phyloP scores from a whole-genome alignment of 176 grass and related monocot genomes.

The Panicum miliaceum region DNA sequence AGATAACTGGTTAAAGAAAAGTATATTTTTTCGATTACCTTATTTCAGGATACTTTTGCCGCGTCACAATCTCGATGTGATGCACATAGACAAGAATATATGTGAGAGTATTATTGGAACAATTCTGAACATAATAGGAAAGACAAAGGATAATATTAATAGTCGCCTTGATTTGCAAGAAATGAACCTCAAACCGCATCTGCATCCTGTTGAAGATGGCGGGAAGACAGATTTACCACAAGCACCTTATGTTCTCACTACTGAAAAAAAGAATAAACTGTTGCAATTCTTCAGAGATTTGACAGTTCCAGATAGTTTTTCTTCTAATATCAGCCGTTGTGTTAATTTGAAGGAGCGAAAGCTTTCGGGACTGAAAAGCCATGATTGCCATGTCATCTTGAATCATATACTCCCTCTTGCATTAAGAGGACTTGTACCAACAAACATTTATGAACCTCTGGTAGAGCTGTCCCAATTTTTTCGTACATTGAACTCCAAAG shows the following conservation, averaged over 20 bases:
- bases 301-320: slow-evolving; percentile 1
- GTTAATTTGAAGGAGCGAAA: background rate
- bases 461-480: background rate
- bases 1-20: slow-evolving; percentile 1
- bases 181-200: background rate
- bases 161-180: background rate
- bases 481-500: background rate
- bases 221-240: background rate
- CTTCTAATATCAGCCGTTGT: background rate
- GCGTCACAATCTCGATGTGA: background rate
- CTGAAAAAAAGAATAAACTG: background rate
- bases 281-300: background rate
- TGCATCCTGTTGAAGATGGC: background rate
- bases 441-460: background rate
- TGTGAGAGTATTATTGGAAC: background rate
- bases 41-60: background rate
- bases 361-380: background rate
- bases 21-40: background rate
- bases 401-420: background rate
- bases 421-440: background rate
- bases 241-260: background rate
- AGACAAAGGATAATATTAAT: background rate
- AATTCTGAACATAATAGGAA: background rate
- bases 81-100: background rate
- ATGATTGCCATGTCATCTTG: background rate